These are phyloP conservation scores for Neurospora terricola DNA, from an alignment of 495 filamentous ascomycete genomes.

Conservation along the genomic window DNA sequence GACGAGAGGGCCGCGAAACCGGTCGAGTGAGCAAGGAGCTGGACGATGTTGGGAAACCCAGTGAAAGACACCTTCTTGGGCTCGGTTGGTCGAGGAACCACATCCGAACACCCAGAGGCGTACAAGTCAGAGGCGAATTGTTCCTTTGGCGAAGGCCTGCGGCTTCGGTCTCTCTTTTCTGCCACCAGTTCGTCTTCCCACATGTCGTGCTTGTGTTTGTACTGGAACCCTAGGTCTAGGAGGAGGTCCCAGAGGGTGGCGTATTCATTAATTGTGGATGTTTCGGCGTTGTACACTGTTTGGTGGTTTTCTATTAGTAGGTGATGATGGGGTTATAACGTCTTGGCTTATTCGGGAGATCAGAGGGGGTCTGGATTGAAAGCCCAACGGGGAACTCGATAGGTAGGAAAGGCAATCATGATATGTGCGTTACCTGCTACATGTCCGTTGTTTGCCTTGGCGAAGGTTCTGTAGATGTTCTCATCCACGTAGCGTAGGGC, in stretches of 20 bases:
- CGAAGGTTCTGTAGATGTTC: conserved; percentile 5
- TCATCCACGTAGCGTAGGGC: conserved; percentile 4
- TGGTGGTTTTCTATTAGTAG: not conserved
- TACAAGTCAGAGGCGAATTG: not conserved
- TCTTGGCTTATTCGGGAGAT: not conserved
- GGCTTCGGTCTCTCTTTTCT: not conserved
- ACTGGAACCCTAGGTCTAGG: not conserved
- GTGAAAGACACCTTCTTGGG: conserved; percentile 5
- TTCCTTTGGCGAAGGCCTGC: not conserved
- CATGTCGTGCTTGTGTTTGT: not conserved
- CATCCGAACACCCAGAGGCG: not conserved
- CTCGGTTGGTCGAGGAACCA: not conserved
- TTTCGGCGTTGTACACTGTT: conserved; percentile 12
- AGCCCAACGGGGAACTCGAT: not conserved
- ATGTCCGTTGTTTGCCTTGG: conserved; percentile 18
- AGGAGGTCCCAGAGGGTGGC: conserved; percentile 10
- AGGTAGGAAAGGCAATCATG: not conserved
- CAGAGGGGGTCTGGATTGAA: not conserved
- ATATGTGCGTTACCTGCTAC: conserved; percentile 8
- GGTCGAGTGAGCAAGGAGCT: conserved; percentile 41
- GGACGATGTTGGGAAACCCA: conserved; percentile 18
- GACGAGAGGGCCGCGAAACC: conserved; percentile 42
- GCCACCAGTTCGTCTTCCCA: not conserved
- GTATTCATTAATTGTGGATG: conserved; percentile 17
- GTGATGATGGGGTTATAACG: not conserved